Evolutionary conservation across 2,329 filamentous ascomycete genomes (phyloP), one percentile per base, ranked within the genome.

Genomic region (Ophiostoma pallidulum): DNA sequence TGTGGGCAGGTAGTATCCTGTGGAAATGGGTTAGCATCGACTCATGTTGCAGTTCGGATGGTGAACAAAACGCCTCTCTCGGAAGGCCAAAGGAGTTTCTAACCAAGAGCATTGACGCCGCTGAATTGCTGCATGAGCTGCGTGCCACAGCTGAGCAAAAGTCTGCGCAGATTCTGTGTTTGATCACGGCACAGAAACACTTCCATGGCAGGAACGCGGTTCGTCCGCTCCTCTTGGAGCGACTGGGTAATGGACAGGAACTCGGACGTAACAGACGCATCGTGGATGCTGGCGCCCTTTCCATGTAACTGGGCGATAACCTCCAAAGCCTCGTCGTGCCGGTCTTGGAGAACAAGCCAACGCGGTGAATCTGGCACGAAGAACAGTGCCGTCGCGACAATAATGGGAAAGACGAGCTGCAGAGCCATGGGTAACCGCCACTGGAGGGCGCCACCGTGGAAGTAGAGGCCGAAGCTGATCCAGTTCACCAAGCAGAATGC

Each of bases 251-350:
- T 69, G 3, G 62, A 65, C 5, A 61, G 58, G 38, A 61, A 65
- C 43, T 68, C 63, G 4, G 57, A 54, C 2, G 53, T 56, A 1
- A 67, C 62, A 0, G 55, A 48, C 1, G 54, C 49, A 33, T 63
- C 58, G 3, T 60, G 50, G 2, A 58, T 53, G 5, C 13, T 24
- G 26, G 50, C 33, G 50, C 51, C 70, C 53, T 78, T 64, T 16
- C 72, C 70, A 50, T 76, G 75, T 50, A 77, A 78, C 51, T 73
- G 74, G 8, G 73, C 69, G 49, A 86, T 68, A 4, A 76, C 71
- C 6, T 68, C 62, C n/a, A 73, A 62, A 0, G 77, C 77, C 49
- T 80, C 68, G 10, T 78, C 73, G 14, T 72, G 66, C n/a, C 73
- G 71, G 50, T 77, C 73, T 47, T 77, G 54, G 8, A 71, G 59